These are phyloP conservation scores for Straminergon stramineum DNA, from an alignment of 225 moss, liverwort and hornwort genomes.

Conservation along the genomic window DNA sequence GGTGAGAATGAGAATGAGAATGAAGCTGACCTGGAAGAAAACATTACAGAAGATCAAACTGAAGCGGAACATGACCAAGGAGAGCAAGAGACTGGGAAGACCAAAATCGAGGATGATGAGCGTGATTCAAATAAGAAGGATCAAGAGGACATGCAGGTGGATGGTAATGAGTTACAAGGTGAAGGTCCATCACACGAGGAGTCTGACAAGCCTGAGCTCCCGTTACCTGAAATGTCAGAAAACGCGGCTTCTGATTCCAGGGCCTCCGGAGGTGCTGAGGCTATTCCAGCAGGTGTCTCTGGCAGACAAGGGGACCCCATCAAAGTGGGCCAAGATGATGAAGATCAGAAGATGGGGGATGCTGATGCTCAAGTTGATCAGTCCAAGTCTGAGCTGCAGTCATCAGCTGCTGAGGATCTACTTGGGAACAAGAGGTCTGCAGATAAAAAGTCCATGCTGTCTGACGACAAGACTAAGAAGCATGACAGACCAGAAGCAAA, in stretches of 20 bases:
- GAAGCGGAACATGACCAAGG: conserved; percentile 10
- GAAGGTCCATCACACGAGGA: conserved; percentile 47
- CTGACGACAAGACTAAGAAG: conserved; percentile 20
- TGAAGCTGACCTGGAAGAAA: conserved; percentile 22
- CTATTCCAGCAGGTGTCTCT: conserved; percentile 47
- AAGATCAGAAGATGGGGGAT: conserved; percentile 40
- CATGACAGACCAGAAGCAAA: conserved; percentile 57
- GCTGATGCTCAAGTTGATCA: conserved; percentile 53
- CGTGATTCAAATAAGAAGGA: conserved; percentile 13
- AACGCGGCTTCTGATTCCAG: conserved; percentile 42
- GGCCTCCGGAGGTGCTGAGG: conserved; percentile 49
- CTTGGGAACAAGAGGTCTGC: conserved; percentile 48
- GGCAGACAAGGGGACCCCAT: conserved; percentile 53
- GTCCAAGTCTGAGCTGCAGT: conserved; percentile 26
- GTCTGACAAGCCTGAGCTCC: conserved; percentile 36
- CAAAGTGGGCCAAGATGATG: conserved; percentile 37
- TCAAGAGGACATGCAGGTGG: conserved; percentile 26
- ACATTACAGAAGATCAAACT: conserved; percentile 3
- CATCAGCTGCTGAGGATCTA: conserved; percentile 41
- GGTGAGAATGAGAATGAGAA: conserved; percentile 12
- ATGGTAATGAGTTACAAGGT: conserved; percentile 39
- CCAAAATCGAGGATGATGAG: conserved; percentile 23
- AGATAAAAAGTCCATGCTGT: conserved; percentile 18
- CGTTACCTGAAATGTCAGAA: conserved; percentile 27
- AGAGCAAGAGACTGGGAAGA: conserved; percentile 20